Percentiles rank a stretch among this genome's conserved stretches.
These are phyloP conservation scores for Fagopyrum esculentum DNA, from an alignment of 148 eudicot genomes.

Conservation along the genomic window DNA sequence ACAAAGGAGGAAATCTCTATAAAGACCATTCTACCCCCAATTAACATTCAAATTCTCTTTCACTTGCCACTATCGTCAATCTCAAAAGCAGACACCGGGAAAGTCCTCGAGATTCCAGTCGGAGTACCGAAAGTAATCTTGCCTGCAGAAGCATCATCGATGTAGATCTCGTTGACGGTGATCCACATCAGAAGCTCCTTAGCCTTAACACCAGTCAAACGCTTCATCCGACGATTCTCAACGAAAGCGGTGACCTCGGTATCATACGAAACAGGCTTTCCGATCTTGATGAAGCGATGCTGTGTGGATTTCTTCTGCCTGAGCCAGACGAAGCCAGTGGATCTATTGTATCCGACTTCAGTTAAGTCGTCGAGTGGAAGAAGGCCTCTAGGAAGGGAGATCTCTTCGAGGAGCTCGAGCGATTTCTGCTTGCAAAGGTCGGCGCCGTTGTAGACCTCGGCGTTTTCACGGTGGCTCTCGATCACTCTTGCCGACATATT, in stretches of 20 bases:
- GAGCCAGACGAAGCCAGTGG: constrained; percentile 62
- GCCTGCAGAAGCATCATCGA: constrained; percentile 34
- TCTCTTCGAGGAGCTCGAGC: constrained; percentile 28
- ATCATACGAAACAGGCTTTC: constrained; percentile 32
- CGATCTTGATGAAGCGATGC: constrained; percentile 33
- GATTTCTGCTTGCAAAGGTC: constrained; percentile 48
- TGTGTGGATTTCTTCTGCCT: constrained; percentile 39
- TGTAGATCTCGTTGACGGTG: constrained; percentile 39
- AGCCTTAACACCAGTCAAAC: constrained; percentile 56
- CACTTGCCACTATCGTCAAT: constrained; percentile 22
- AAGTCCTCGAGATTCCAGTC: constrained; percentile 44
- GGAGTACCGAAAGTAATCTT: constrained; percentile 58
- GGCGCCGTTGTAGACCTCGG: constrained; percentile 41
- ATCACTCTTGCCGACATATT: constrained; percentile 32
- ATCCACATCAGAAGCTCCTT: constrained; percentile 60
- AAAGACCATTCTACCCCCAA: background rate
- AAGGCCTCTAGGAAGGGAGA: constrained; percentile 49
- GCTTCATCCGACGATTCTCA: constrained; percentile 47
- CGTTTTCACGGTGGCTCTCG: constrained; percentile 36
- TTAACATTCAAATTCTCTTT: background rate
- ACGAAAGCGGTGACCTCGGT: constrained; percentile 59
- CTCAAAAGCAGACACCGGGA: constrained; percentile 46
- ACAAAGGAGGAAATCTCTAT: background rate
- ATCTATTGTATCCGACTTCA: constrained; percentile 44
- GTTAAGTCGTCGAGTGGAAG: constrained; percentile 43